Evolutionary conservation across 2,329 filamentous ascomycete genomes (phyloP).

Genomic region (Aureobasidium sp.): DNA sequence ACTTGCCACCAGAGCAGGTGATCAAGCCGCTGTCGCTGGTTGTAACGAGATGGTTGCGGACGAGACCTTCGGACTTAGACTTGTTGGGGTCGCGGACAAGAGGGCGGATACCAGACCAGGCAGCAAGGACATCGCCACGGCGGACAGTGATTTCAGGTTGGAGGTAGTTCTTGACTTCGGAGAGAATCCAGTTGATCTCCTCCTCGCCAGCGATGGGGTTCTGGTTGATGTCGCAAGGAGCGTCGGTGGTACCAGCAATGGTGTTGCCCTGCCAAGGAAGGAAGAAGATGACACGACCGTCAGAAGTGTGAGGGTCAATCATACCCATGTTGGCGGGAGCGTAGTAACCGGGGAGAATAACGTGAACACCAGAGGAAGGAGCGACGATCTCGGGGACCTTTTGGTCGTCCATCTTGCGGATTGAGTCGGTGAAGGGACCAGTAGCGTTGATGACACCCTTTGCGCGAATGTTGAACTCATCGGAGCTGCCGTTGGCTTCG

Average conservation of each 20-base stretch:
- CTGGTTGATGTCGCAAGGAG: constrained; percentile 61
- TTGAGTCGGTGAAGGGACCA: constrained; percentile 78
- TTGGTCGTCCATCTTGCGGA: constrained; percentile 76
- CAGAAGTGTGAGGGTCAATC: constrained; percentile 78
- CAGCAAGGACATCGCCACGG: constrained; percentile 78
- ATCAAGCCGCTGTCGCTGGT: constrained; percentile 72
- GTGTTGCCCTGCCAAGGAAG: constrained; percentile 90
- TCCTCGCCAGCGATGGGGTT: constrained; percentile 74
- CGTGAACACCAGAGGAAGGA: constrained; percentile 76
- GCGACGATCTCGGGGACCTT: constrained; percentile 69
- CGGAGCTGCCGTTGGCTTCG: constrained; percentile 53
- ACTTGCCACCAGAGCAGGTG: constrained; percentile 83
- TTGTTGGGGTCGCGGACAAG: constrained; percentile 81
- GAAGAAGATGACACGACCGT: constrained; percentile 88
- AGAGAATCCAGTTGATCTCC: constrained; percentile 82
- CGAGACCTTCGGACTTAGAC: constrained; percentile 76
- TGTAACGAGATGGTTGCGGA: constrained; percentile 78
- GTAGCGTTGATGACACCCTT: constrained; percentile 85
- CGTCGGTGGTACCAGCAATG: constrained; percentile 82
- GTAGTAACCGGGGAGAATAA: constrained; percentile 82
- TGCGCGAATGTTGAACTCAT: constrained; percentile 65
- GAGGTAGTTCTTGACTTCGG: constrained; percentile 74
- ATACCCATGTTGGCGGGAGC: constrained; percentile 80
- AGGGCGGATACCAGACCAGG: constrained; percentile 83
- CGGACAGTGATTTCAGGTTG: constrained; percentile 79